A percentile compares a stretch with the other conserved stretches of the same genome.
Conservation (phyloP, 495 filamentous ascomycete species). For the Pseudoneurospora amorphoporcata region DNA sequence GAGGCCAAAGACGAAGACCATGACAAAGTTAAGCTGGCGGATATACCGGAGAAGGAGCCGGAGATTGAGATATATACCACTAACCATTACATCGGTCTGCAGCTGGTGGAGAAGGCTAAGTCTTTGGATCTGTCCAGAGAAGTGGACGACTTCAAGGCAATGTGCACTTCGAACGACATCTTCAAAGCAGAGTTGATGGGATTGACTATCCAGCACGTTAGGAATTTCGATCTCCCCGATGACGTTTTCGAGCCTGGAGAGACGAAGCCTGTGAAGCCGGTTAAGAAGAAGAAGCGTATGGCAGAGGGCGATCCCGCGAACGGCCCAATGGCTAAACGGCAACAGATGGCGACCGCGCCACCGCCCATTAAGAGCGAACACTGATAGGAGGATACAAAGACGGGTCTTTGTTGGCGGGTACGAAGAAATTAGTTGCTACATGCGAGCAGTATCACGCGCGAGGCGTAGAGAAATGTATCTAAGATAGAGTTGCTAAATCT, state of each 20-base stretch:
- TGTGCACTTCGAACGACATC: constrained; percentile 54
- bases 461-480: background rate
- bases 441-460: background rate
- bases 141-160: constrained; percentile 62
- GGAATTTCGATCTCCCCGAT: constrained; percentile 74
- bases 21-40: constrained; percentile 11
- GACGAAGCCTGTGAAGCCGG: constrained; percentile 49
- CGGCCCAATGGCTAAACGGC: constrained; percentile 13
- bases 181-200: constrained; percentile 50
- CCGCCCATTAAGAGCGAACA: background rate
- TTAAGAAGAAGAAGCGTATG: constrained; percentile 38
- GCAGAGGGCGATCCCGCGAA: constrained; percentile 11
- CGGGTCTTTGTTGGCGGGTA: background rate
- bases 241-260: constrained; percentile 86
- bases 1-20: constrained; percentile 4
- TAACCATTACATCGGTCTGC: constrained; percentile 27
- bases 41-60: constrained; percentile 14
- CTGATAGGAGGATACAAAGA: background rate
- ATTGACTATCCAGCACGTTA: constrained; percentile 60
- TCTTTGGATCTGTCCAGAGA: constrained; percentile 61
- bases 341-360: constrained; percentile 27
- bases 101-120: constrained; percentile 37
- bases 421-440: background rate
- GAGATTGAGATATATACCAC: constrained; percentile 19
- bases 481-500: background rate